Evolutionary conservation across 768 basidiomycete species (phyloP), one percentile per base, ranked within the genome.

Genomic region (Russula dissimulans): DNA sequence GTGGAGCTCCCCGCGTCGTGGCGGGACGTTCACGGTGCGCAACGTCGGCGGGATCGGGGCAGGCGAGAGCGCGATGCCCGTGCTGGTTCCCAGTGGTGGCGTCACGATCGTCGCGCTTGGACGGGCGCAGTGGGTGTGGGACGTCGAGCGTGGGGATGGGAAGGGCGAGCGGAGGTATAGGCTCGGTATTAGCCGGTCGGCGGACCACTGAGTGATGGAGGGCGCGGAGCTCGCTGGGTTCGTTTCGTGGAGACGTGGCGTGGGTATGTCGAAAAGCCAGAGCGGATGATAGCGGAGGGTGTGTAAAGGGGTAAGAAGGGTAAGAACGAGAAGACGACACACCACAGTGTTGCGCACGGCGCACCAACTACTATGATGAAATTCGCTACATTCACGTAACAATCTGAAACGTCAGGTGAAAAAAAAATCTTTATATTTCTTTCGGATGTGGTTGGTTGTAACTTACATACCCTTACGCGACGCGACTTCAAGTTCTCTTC

Each of bases 211-310:
- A 15, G 83, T 95, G 7, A 83, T 93, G 10, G 91, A 95, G 69
- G 91, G 91, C 4, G 91, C 91, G 1, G 91, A 95, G 73, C 69
- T 95, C 62, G 90, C 88, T 55, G 90, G 88, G 64, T 91, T 95
- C 70, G 87, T 91, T 91, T 95, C 70, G 87, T 91, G 61, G 90
- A 93, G 74, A 76, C 78, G 45, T 95, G 91, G 91, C 81, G 91
- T 61, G 75, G 72, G 15, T 90, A 83, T 77, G 87, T 92, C 15
- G 91, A 93, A 73, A 69, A 73, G 2, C 92, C 92, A 3, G 81
- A 79, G 69, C 76, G 86, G 69, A 68, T 91, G 61, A 79, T 91
- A 65, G 89, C 34, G 5, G 34, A 36, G 34, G 34, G 34, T 5
- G 3, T 36, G 10, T 36, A 10, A 36, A 10, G 34, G 7, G 34